Conservation (phyloP, 1,139 yeast species). For the Geotrichum siamense region DNA sequence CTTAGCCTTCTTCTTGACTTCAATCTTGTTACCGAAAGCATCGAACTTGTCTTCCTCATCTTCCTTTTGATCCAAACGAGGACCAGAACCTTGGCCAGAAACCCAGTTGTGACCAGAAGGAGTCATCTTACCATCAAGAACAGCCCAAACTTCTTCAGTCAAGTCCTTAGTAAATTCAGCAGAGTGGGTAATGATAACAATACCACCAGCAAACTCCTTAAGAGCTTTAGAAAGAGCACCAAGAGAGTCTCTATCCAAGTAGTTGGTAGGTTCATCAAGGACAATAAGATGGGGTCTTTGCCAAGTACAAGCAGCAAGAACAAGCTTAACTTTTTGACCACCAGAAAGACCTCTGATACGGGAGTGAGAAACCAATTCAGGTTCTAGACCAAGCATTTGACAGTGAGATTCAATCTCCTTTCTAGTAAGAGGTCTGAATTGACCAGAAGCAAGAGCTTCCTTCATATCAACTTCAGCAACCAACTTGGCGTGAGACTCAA, state of each 20-base stretch:
- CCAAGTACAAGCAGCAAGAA: conserved; percentile 99
- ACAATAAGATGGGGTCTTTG: conserved; percentile 99
- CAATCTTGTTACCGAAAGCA: conserved; percentile 99
- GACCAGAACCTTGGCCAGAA: conserved; percentile 99
- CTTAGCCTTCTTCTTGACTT: conserved; percentile 90
- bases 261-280: conserved; percentile 93
- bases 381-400: conserved; percentile 95
- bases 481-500: conserved; percentile 97
- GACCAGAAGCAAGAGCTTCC: conserved; percentile 99
- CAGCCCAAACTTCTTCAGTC: conserved; percentile 99
- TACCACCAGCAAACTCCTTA: conserved; percentile 99
- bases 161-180: conserved; percentile 99
- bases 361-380: conserved; percentile 98
- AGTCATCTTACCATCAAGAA: conserved; percentile 93
- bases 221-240: conserved; percentile 99
- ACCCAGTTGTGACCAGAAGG: conserved; percentile 99
- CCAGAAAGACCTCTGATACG: conserved; percentile 99
- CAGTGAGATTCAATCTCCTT: conserved; percentile 99
- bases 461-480: conserved; percentile 99
- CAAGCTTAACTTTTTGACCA: conserved; percentile 99
- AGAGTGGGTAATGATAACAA: conserved; percentile 98
- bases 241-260: conserved; percentile 97
- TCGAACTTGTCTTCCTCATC: conserved; percentile 96
- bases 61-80: conserved; percentile 93
- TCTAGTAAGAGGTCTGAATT: conserved; percentile 99